phyloP scores from a whole-genome alignment of 371 early-diverging fungal genomes.

The Nematocida ausubeli region DNA sequence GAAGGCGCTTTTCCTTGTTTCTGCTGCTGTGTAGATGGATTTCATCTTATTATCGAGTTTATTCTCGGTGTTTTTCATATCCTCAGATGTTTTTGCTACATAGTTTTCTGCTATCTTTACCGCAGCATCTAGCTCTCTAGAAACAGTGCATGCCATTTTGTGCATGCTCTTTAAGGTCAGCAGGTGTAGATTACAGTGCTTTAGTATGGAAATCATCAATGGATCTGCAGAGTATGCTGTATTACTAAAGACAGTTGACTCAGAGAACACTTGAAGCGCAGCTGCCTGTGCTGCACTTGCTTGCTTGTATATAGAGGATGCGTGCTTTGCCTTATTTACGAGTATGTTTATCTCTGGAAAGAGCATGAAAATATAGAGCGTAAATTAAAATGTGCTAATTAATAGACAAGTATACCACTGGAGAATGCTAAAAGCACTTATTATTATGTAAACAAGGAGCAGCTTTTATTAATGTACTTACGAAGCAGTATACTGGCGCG shows the following conservation, averaged over 20 bases:
- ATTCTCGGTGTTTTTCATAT: neutral
- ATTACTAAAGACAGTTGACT: conserved; percentile 14
- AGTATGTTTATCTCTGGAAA: too few relatives aligned
- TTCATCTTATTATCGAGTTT: neutral
- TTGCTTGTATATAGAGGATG: conserved; percentile 22
- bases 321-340: conserved; percentile 16
- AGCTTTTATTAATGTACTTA: too few relatives aligned
- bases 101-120: neutral
- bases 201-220: conserved; percentile 22
- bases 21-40: neutral
- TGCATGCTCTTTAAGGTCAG: conserved; percentile 29
- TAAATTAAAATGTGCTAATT: too few relatives aligned
- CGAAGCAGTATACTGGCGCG: too few relatives aligned
- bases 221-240: conserved; percentile 1
- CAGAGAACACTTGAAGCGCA: neutral
- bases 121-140: conserved; percentile 16
- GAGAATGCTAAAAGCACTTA: too few relatives aligned
- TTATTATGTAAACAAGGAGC: too few relatives aligned
- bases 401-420: too few relatives aligned
- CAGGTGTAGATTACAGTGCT: conserved; percentile 30
- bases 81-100: neutral
- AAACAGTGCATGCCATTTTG: conserved; percentile 1
- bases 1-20: conserved; percentile 5
- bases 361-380: too few relatives aligned
- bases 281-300: neutral